phyloP scores from a whole-genome alignment of 192 early-diverging fungal species.

The Linnemannia hyalina region DNA sequence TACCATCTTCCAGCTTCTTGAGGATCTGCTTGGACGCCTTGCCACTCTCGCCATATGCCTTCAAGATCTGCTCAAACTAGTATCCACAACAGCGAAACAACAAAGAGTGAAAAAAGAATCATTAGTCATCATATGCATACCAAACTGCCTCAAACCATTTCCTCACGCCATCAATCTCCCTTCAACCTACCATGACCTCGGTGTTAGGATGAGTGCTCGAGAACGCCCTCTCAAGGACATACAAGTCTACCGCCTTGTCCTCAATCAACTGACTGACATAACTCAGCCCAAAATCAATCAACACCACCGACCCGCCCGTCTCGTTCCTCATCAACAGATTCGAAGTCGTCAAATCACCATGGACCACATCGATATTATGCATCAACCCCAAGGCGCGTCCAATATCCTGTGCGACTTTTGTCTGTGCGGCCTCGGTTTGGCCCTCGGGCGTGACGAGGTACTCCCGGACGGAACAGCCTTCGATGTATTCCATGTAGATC shows the following conservation, averaged over 20 bases:
- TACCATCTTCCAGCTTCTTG: slow-evolving; percentile 87
- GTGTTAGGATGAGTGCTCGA: slow-evolving; percentile 93
- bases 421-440: slow-evolving; percentile 22
- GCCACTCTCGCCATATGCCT: slow-evolving; percentile 67
- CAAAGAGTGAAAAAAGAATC: not conserved
- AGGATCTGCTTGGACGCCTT: slow-evolving; percentile 74
- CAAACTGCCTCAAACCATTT: not conserved
- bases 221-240: slow-evolving; percentile 97
- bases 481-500: slow-evolving; percentile 94
- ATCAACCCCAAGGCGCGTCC: slow-evolving; percentile 80
- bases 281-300: slow-evolving; percentile 98
- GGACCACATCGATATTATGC: slow-evolving; percentile 90
- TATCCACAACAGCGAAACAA: not conserved
- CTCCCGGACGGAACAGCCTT: slow-evolving; percentile 83
- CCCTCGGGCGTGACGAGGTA: slow-evolving; percentile 61
- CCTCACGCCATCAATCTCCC: not conserved
- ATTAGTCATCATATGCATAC: not conserved
- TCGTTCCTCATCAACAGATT: slow-evolving; percentile 84
- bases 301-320: slow-evolving; percentile 64
- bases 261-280: slow-evolving; percentile 86
- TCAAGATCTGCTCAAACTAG: slow-evolving; percentile 82
- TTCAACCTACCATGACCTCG: slow-evolving; percentile 73
- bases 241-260: slow-evolving; percentile 99
- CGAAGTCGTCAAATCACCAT: slow-evolving; percentile 97
- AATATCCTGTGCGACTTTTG: slow-evolving; percentile 64